Percentiles rank a stretch among this genome's conserved stretches.
These are phyloP conservation scores for Ceratobasidium sp. DNA, from an alignment of 1,284 basidiomycete species.

Conservation along the genomic window DNA sequence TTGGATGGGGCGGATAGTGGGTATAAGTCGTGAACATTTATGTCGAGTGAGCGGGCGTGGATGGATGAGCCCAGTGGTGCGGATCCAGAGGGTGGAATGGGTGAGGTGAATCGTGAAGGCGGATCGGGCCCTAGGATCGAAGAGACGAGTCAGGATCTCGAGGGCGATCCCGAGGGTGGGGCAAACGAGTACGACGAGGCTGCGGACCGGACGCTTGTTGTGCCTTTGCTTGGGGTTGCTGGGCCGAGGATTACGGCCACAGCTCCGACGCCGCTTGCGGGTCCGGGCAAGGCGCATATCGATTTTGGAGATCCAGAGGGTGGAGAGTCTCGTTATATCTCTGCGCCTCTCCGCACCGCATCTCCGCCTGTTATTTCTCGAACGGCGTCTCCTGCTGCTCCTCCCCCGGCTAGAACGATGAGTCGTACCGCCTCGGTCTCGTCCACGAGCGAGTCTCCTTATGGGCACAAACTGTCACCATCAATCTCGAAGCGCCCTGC, in stretches of 20 bases:
- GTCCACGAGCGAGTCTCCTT: background rate
- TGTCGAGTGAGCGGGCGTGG: constrained; percentile 33
- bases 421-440: constrained; percentile 43
- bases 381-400: background rate
- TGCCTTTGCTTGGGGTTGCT: constrained; percentile 10
- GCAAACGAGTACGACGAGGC: constrained; percentile 19
- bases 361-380: constrained; percentile 8
- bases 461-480: constrained; percentile 32
- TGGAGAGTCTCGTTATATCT: constrained; percentile 7
- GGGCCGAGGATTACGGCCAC: constrained; percentile 42
- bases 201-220: constrained; percentile 33
- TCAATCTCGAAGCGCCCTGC: constrained; percentile 44
- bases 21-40: constrained; percentile 34
- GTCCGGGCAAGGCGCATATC: constrained; percentile 7
- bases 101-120: background rate
- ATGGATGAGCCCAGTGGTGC: constrained; percentile 28
- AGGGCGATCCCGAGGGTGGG: constrained; percentile 47
- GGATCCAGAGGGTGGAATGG: constrained; percentile 26
- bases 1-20: constrained; percentile 41
- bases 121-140: constrained; percentile 10
- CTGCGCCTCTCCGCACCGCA: constrained; percentile 3
- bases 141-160: constrained; percentile 31
- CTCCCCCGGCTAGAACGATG: background rate
- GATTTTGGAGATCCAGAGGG: constrained; percentile 39
- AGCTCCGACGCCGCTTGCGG: constrained; percentile 36